Base-by-base conservation (phyloP, 2,329 filamentous ascomycete species). In the Nemania sp. region DNA sequence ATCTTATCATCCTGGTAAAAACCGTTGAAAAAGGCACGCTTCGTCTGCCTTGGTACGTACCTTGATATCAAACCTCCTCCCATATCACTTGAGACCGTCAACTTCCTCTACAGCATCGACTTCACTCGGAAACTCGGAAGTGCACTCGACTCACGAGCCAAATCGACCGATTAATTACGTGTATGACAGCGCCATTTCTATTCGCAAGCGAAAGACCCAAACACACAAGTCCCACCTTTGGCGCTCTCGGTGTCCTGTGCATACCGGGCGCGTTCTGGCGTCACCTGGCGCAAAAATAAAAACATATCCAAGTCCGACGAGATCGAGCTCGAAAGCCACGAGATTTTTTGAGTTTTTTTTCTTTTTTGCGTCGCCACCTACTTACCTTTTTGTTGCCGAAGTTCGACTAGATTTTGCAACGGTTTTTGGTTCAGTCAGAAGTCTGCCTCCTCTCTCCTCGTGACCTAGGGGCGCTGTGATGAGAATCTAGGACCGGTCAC, bases 1-100 rank as follows among this genome's bases (percentile, higher is more conserved):
- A 67, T 61, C 22, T 64, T 53, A 52, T 58, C 60, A 70, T 68
- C 71, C 71, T 66, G 54, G 71, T 70, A 59, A 68, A 64, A 71
- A 65, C 70, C 70, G 70, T 72, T 72, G 70, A 66, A 66, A 70
- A 70, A 64, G 66, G 60, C 55, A 61, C 57, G 63, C 63, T 63
- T 69, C 65, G 56, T 66, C 63, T 61, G 47, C 41, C 26, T 24
- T 54, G 61, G 67, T 73, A 72, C 70, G 69, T 70, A 72, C 62
- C 62, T 67, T 69, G 63, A 73, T 72, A 73, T 73, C 69, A 70
- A 69, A 67, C 63, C 57, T 47, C 13, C 54, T 63, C 56, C 51
- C 54, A 57, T 58, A 64, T 64, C 63, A 62, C 52, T 59, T 54
- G 55, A 26, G 32, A 62, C 45, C 51, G 54, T 68, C 53, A 62